Percentiles rank a stretch among this genome's conserved stretches.
phyloP scores from a whole-genome alignment of 1,284 basidiomycete species.

The Naganishia liquefaciens region DNA sequence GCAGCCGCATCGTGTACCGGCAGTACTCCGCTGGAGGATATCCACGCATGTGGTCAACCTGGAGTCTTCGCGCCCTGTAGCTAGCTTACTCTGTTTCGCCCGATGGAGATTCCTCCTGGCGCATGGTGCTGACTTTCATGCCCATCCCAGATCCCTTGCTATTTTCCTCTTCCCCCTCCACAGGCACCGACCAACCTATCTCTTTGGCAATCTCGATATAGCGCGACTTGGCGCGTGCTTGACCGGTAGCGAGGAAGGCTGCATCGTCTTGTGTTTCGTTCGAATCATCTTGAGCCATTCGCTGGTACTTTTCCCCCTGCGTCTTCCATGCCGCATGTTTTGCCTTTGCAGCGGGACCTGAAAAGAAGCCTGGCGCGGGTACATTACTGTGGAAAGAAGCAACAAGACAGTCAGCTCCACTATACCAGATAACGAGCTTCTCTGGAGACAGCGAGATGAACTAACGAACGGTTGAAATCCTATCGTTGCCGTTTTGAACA shows the following conservation, averaged over 20 bases:
- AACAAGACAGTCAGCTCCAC: background rate
- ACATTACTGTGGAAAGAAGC: conserved; percentile 12
- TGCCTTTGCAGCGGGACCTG: conserved; percentile 31
- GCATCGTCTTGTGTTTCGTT: background rate
- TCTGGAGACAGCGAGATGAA: background rate
- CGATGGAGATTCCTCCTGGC: background rate
- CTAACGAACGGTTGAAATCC: conserved; percentile 31
- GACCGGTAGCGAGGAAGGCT: background rate
- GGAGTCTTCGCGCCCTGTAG: too few species aligned
- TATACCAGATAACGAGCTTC: background rate
- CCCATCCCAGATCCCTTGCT: conserved; percentile 15
- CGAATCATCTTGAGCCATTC: background rate
- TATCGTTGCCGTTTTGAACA: conserved; percentile 32
- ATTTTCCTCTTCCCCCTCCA: background rate
- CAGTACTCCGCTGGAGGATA: background rate
- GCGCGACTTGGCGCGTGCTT: conserved; percentile 9
- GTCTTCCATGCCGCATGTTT: conserved; percentile 32
- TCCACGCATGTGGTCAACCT: background rate
- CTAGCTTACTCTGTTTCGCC: conserved; percentile 4
- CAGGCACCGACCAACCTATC: conserved; percentile 20
- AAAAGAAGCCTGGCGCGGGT: conserved; percentile 31
- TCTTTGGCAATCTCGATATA: conserved; percentile 31
- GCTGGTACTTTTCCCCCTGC: conserved; percentile 17
- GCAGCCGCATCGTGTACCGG: conserved; percentile 28
- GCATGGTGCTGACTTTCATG: conserved; percentile 18